Evolutionary conservation across 2,329 filamentous ascomycete species (phyloP).

Genomic region (Waltergamsia citrina): DNA sequence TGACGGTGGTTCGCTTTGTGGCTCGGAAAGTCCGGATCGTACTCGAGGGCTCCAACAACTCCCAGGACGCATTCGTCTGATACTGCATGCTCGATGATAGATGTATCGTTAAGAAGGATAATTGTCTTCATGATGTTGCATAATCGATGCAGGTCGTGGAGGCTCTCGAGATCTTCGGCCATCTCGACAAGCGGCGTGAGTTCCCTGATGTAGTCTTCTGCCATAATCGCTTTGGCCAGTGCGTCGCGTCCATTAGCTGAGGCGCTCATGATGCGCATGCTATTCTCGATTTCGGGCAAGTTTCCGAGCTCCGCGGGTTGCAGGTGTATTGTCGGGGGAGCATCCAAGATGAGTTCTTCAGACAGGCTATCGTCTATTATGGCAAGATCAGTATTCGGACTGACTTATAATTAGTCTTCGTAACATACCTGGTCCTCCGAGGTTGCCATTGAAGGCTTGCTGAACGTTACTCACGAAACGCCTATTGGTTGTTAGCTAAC

Average conservation of each 20-base stretch:
- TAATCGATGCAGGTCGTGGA: constrained; percentile 76
- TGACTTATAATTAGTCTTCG: neutral
- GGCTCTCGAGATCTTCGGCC: constrained; percentile 85
- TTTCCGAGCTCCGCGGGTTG: constrained; percentile 75
- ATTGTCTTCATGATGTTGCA: constrained; percentile 98
- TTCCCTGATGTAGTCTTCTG: constrained; percentile 78
- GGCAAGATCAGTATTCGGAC: neutral
- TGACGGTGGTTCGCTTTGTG: constrained; percentile 97
- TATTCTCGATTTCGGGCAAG: constrained; percentile 73
- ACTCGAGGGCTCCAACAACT: constrained; percentile 92
- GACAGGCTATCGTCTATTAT: constrained; percentile 70
- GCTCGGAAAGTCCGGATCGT: constrained; percentile 93
- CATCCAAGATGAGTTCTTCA: constrained; percentile 74
- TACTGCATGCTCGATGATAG: constrained; percentile 89
- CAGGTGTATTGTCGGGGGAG: constrained; percentile 59
- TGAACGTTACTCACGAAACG: constrained; percentile 87
- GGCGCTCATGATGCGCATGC: constrained; percentile 70
- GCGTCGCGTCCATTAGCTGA: constrained; percentile 73
- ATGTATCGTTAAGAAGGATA: constrained; percentile 87
- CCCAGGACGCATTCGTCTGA: constrained; percentile 83
- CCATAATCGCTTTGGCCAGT: constrained; percentile 77
- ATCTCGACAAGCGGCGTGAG: constrained; percentile 77
- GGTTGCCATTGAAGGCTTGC: constrained; percentile 53
- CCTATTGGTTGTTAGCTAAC: constrained; percentile 36
- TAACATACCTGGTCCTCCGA: constrained; percentile 53